Base-by-base conservation (phyloP, 306 rosid species). In the Casuarina equisetifolia region DNA sequence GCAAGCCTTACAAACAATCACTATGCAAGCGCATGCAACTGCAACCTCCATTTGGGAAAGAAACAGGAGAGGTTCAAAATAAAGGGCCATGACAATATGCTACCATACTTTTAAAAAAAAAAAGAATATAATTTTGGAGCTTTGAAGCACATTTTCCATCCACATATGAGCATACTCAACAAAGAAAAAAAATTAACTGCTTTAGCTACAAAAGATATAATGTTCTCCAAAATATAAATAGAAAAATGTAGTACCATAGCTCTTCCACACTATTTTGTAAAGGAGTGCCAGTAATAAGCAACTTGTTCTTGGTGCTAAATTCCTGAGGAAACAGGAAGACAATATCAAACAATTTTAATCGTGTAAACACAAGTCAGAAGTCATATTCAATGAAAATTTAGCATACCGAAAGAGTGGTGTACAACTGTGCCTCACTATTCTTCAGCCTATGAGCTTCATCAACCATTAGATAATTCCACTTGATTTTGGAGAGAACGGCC, bases 361-460 rank as follows among this genome's bases (percentile, higher is more conserved):
- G 57, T 45, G 69, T 44, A 79, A 68, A 63, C 6, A 78, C 11
- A 54, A 62, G 39, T 67, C 42, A 78, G 17, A 51, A 53, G 63
- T 46, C 54, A 59, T 69, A 83, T 69, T 70, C 54, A 79, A 57
- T 51, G 43, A 66, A 9, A 72, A 52, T 80, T 70, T 70, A 70
- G 36, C 94, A 79, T 93, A 96, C 99, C 80, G 84, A 93, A 77
- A 96, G 99, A 16, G 96, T 80, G 20, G 98, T 96, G 81, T 96
- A 96, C 86, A 96, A 74, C 85, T 96, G 99, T 57, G 99, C 99
- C 92, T 96, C 99, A 17, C 99, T 92, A 83, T 96, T 96, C 84
- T 96, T 96, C 75, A 96, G 90, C 79, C 99, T 92, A 87, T 96
- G 99, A 69, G 99, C 99, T 85, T 96, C 99, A 87, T 96, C 99